These are phyloP conservation scores for Fraxinus paxiana DNA, from an alignment of 305 asterid genomes.

Conservation along the genomic window DNA sequence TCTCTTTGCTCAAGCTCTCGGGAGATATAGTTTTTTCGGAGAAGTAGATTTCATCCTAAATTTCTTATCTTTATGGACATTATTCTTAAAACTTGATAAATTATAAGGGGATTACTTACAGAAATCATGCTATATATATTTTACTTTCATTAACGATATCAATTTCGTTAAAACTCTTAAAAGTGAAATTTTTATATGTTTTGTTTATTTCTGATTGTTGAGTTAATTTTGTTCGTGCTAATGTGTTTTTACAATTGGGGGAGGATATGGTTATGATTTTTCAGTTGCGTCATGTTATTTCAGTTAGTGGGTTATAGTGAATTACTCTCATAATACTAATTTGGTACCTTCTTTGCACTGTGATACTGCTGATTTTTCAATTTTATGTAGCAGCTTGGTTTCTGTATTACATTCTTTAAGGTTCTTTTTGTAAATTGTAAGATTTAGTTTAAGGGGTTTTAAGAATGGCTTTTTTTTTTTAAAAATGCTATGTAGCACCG, in stretches of 20 bases:
- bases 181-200: not conserved
- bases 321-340: not conserved
- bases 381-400: not conserved
- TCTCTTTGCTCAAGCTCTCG: not conserved
- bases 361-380: not conserved
- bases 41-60: not conserved
- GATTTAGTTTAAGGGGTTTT: not conserved
- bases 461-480: not conserved
- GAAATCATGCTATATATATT: too few species aligned
- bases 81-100: too few species aligned
- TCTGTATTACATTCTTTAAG: not conserved
- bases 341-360: not conserved
- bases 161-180: not conserved
- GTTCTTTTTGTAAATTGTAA: not conserved
- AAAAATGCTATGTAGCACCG: not conserved
- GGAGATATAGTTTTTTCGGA: not conserved
- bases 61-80: not conserved
- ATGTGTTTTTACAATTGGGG: not conserved
- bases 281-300: not conserved
- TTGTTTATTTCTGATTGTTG: not conserved
- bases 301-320: not conserved
- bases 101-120: too few species aligned
- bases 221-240: not conserved
- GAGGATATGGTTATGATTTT: not conserved
- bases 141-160: not conserved